Base-by-base conservation (phyloP, 192 early-diverging fungal species). In the Thoreauomyces humboldtii region DNA sequence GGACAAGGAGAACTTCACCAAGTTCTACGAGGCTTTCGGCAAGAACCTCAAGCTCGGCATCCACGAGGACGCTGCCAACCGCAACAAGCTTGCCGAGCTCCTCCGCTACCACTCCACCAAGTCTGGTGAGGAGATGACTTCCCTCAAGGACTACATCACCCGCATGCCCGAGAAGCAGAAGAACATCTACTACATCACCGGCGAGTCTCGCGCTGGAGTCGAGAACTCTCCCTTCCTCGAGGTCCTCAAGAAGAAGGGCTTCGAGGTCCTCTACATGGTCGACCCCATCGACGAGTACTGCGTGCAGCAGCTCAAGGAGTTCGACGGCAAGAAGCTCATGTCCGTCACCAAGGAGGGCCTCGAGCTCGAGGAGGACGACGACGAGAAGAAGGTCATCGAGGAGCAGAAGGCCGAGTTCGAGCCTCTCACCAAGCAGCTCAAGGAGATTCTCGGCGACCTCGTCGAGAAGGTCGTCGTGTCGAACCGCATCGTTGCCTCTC, bases 91-190 rank as follows among this genome's bases (percentile, higher is more conserved):
- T 67, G 86, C 95, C 72, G 94, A 99, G 63, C 86, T 98, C 63
- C 89, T 99, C 67, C 92, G 95, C 70, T 99, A 89, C 88, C 78
- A 91, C 92, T 96, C 94, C 65, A 98, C 98, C 87, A 96, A 96
- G 89, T 98, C 96, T 73, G 88, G 87, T 51, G 95, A 98, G 70
- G 95, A 98, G 80, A 77, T 90, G 81, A 95, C 95, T 71, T 97
- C 95, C 55, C 82, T 99, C 77, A 96, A 98, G 90, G 98, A 99
- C 87, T 99, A 99, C 75, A 87, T 98, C 68, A 96, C 93, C 64
- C 98, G 98, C 78, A 99, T 99, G 98, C 91, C 93, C 79, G 95
- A 96, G 86, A 95, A 95, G 90, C 98, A 99, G 81, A 95, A 98
- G 90, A 90, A 92, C 86, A 99, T 99, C 81, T 99, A 98, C 78